Base-by-base conservation (phyloP, 2,329 filamentous ascomycete genomes). In the Ophiostoma australiae region DNA sequence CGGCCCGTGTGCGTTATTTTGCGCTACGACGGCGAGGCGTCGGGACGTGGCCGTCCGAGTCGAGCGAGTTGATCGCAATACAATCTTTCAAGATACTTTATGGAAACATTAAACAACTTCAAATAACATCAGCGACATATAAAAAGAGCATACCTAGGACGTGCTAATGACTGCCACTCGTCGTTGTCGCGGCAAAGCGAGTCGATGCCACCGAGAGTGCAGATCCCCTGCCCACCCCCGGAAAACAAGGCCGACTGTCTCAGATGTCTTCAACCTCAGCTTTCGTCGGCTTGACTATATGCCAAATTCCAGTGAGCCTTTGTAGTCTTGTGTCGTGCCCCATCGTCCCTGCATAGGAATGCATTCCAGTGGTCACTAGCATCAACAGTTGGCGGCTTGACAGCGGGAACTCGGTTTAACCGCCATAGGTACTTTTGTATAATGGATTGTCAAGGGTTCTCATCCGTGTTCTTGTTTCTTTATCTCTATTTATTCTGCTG, bases 281-380 rank as follows among this genome's bases (percentile, higher is more conserved):
- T 82, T 83, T 70, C 82, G 85, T 0, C 84, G 23, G 52, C 11
- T 17, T 8, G 6, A 20, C 1, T 6, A 20, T 4, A n/a, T n/a
- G 17, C 44, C 44, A 44, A 44, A 5, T 5, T 13, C 13, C 20
- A n/a, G 5, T 48, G 20, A 6, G 20, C 4, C 20, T 5, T 48
- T 48, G 4, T 48, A 48, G 44, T 20, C 52, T 31, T 10, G n/a
- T n/a, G n/a, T 41, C 39, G 10, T 11, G 15, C 3, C 39, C 5
- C 48, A n/a, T 58, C 31, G 52, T 58, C 52, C n/a, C 52, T 58
- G 13, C 23, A 58, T 27, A n/a, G 17, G 10, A 11, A 13, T 58
- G 52, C n/a, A 58, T 58, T 58, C 52, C 52, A 58, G 52, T 27
- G 23, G n/a, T 27, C n/a, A 13, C 8, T 23, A 58, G 23, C n/a